Conservation (phyloP, 1,284 basidiomycete genomes). For the Sanghuangporus weigelae region DNA sequence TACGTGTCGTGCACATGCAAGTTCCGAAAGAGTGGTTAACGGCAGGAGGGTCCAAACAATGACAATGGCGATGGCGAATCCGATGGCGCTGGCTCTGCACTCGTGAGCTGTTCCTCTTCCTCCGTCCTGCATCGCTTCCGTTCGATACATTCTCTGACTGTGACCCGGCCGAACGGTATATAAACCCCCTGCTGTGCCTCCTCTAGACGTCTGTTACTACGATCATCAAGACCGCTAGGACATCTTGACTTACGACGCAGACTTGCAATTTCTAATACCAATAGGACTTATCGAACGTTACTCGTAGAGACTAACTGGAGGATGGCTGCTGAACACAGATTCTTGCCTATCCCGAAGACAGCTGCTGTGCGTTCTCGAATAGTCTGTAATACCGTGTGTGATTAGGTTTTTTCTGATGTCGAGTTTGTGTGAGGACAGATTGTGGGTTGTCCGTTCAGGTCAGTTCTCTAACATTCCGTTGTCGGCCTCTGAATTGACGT, state of each 20-base stretch:
- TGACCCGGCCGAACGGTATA: neutral
- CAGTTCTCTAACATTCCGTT: slow-evolving; percentile 5
- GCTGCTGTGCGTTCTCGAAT: slow-evolving; percentile 48
- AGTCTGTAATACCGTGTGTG: neutral
- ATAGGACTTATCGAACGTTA: too few species aligned
- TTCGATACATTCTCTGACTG: neutral
- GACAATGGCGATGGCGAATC: neutral
- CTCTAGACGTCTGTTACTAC: too few species aligned
- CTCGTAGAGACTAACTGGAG: neutral
- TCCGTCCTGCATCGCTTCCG: neutral
- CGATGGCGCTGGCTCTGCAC: neutral
- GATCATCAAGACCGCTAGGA: neutral
- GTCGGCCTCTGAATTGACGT: neutral
- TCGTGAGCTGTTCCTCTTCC: neutral
- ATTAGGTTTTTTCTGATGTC: neutral
- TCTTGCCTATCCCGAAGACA: slow-evolving; percentile 37
- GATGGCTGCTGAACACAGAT: slow-evolving; percentile 7
- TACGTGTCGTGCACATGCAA: neutral
- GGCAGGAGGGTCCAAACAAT: neutral
- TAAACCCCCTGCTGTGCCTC: too few species aligned
- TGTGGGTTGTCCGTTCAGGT: slow-evolving; percentile 75
- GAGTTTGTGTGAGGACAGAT: slow-evolving; percentile 39
- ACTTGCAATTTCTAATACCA: neutral
- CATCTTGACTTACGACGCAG: neutral
- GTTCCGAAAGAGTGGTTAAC: neutral